Evolutionary conservation across 345 rosid species (phyloP).

Genomic region (Euphorbia pulcherrima): DNA sequence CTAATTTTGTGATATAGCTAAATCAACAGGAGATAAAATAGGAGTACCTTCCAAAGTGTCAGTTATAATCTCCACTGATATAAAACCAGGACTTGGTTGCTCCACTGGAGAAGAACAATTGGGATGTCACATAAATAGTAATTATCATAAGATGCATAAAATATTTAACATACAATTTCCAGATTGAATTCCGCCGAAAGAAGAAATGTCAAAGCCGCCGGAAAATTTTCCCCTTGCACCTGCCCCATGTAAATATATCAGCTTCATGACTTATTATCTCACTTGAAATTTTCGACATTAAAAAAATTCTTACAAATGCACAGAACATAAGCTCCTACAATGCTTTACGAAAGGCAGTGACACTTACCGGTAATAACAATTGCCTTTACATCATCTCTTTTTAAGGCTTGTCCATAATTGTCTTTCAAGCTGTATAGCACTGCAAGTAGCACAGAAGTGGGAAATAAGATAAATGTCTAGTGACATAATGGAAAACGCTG

Average conservation of each 20-base stretch:
- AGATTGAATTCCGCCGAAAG: slow-evolving; percentile 59
- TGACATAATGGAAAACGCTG: not conserved
- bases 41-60: slow-evolving; percentile 72
- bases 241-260: slow-evolving; percentile 28
- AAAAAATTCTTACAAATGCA: not conserved
- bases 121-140: slow-evolving; percentile 4
- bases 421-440: slow-evolving; percentile 72
- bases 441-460: slow-evolving; percentile 24
- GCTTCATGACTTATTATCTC: slow-evolving; percentile 2
- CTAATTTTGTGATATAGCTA: not conserved
- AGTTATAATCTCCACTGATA: slow-evolving; percentile 59
- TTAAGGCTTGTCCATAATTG: slow-evolving; percentile 67
- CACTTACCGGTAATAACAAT: slow-evolving; percentile 75
- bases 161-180: slow-evolving; percentile 47
- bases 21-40: not conserved
- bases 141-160: not conserved
- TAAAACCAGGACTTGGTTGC: slow-evolving; percentile 55
- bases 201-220: slow-evolving; percentile 88
- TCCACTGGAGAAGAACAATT: slow-evolving; percentile 40
- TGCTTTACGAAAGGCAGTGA: slow-evolving; percentile 5
- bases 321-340: not conserved
- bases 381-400: slow-evolving; percentile 88
- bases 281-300: not conserved
- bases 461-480: not conserved
- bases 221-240: slow-evolving; percentile 91